These are phyloP conservation scores for Tuber melanosporum DNA, from an alignment of 495 filamentous ascomycete genomes.

Conservation along the genomic window DNA sequence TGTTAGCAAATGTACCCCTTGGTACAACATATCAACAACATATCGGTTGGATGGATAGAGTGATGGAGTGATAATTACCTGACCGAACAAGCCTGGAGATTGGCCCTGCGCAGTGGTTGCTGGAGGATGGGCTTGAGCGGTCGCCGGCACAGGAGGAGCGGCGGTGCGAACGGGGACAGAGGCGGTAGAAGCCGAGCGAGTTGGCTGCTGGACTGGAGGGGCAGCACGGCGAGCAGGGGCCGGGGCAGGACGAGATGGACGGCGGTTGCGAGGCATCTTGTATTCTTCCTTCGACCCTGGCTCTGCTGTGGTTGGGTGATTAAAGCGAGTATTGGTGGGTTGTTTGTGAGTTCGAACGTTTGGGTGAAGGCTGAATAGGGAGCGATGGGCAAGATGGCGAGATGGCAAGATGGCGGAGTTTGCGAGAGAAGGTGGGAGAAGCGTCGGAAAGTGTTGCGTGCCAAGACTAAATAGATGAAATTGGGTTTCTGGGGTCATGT, in stretches of 20 bases:
- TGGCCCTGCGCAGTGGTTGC: conserved; percentile 49
- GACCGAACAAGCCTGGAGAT: conserved; percentile 68
- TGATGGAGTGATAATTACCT: conserved; percentile 41
- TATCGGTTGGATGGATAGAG: neutral
- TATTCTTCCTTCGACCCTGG: neutral
- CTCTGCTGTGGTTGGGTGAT: conserved; percentile 27
- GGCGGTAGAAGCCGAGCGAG: conserved; percentile 59
- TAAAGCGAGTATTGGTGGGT: conserved; percentile 11
- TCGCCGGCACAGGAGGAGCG: conserved; percentile 48
- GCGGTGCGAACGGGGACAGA: conserved; percentile 50
- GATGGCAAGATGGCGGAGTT: neutral
- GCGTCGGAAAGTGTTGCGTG: neutral
- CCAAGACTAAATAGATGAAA: neutral
- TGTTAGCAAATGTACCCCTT: conserved; percentile 1
- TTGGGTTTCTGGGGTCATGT: neutral
- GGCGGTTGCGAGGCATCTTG: conserved; percentile 74
- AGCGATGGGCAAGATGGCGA: neutral
- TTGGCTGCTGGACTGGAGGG: conserved; percentile 55
- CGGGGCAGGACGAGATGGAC: conserved; percentile 61
- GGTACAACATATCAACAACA: neutral
- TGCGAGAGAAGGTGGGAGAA: neutral
- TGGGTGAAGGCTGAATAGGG: conserved; percentile 7
- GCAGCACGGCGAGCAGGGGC: conserved; percentile 56
- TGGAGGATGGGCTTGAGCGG: conserved; percentile 46
- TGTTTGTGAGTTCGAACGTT: conserved; percentile 1